Evolutionary conservation across 148 eudicot genomes (phyloP).

Genomic region (Fallopia convolvulus): DNA sequence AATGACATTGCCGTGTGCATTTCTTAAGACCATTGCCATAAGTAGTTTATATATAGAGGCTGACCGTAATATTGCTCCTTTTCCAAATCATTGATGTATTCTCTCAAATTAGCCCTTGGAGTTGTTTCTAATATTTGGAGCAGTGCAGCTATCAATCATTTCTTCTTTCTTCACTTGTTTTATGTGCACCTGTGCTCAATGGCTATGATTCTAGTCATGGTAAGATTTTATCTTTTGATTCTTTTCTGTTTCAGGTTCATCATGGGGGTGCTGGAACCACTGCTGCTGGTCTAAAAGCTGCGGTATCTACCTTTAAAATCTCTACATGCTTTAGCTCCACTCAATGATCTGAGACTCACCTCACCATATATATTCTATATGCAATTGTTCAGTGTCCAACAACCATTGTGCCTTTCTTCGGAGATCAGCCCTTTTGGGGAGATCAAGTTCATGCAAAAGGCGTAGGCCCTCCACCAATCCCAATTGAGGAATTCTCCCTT

Average conservation of each 20-base stretch:
- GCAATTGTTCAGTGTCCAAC: conserved; percentile 66
- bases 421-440: conserved; percentile 98
- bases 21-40: neutral
- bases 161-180: neutral
- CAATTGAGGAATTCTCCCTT: conserved; percentile 60
- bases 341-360: neutral
- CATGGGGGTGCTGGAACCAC: conserved; percentile 89
- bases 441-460: conserved; percentile 77
- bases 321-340: neutral
- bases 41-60: neutral
- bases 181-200: neutral
- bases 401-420: conserved; percentile 85
- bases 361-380: neutral
- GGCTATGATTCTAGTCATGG: neutral
- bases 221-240: neutral
- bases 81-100: neutral
- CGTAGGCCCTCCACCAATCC: conserved; percentile 80
- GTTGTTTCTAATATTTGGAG: neutral
- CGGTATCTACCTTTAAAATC: conserved; percentile 28
- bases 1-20: neutral
- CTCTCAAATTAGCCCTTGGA: neutral
- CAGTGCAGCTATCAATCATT: neutral
- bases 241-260: conserved; percentile 44
- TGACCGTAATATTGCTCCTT: neutral
- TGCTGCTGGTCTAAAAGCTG: conserved; percentile 81